phyloP scores from a whole-genome alignment of 768 basidiomycete species.

The Ramaria sp. region DNA sequence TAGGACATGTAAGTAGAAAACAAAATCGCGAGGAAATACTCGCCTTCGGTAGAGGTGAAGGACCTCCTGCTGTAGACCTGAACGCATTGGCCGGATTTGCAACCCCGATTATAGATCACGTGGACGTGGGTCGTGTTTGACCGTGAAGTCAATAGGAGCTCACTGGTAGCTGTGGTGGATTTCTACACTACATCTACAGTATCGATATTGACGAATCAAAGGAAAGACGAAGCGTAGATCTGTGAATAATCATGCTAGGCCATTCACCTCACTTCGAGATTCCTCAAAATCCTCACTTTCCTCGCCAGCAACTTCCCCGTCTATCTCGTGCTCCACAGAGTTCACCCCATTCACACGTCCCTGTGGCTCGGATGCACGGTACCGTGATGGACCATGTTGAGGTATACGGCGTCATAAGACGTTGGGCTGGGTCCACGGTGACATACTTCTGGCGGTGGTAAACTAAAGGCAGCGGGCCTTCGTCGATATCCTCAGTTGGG shows the following conservation, averaged over 20 bases:
- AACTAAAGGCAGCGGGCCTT: constrained; percentile 39
- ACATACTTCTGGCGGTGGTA: constrained; percentile 55
- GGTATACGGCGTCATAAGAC: not conserved
- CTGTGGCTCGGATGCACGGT: not conserved
- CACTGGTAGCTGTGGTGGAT: too few species aligned
- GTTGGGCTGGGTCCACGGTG: constrained; percentile 27
- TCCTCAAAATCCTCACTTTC: not conserved
- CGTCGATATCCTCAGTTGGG: constrained; percentile 15
- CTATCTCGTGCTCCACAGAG: not conserved
- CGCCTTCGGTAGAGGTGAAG: constrained; percentile 47
- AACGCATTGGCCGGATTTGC: constrained; percentile 16
- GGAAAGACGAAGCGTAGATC: too few species aligned
- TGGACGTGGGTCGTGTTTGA: too few species aligned
- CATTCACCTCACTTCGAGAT: too few species aligned
- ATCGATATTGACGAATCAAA: too few species aligned
- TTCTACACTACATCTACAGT: too few species aligned
- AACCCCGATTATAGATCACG: too few species aligned
- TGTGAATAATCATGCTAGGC: too few species aligned
- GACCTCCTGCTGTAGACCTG: constrained; percentile 45
- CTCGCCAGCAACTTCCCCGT: too few species aligned
- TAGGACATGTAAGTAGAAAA: not conserved
- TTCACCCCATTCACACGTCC: not conserved
- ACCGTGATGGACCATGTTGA: not conserved
- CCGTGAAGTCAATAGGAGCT: too few species aligned
- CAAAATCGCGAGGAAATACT: constrained; percentile 1